phyloP scores from a whole-genome alignment of 345 rosid species.

The Kernera saxatilis region DNA sequence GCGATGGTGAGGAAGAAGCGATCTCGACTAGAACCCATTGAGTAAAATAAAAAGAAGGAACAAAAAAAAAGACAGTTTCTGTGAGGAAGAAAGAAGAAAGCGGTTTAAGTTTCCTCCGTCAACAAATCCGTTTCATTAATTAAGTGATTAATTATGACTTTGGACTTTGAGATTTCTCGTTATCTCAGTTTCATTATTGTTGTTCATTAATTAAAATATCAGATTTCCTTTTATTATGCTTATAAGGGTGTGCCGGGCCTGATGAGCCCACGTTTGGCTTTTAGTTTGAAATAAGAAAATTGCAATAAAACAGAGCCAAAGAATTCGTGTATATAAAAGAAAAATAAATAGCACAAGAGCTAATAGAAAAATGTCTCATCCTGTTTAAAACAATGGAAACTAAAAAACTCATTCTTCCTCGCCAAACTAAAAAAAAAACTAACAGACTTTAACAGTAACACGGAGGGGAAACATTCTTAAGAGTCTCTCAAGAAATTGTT shows the following conservation, averaged over 20 bases:
- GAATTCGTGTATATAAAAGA: background rate
- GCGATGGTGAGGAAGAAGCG: background rate
- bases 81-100: background rate
- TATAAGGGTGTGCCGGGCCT: background rate
- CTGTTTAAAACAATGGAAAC: background rate
- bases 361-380: background rate
- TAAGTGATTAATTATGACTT: background rate
- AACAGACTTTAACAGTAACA: constrained; percentile 16
- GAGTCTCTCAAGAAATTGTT: constrained; percentile 3
- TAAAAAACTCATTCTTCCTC: constrained; percentile 13
- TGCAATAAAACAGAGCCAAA: background rate
- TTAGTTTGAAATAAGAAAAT: background rate
- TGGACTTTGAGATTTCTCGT: background rate
- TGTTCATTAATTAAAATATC: background rate
- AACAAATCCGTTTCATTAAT: constrained; percentile 1
- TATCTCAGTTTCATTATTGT: background rate
- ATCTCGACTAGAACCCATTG: constrained; percentile 12
- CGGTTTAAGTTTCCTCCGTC: background rate
- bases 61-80: background rate
- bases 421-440: constrained; percentile 3
- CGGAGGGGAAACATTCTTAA: background rate
- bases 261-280: background rate
- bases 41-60: background rate
- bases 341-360: background rate
- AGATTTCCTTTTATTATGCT: background rate